Conservation (phyloP, 352 stramenopile species). For the Pythium dissotocum region DNA sequence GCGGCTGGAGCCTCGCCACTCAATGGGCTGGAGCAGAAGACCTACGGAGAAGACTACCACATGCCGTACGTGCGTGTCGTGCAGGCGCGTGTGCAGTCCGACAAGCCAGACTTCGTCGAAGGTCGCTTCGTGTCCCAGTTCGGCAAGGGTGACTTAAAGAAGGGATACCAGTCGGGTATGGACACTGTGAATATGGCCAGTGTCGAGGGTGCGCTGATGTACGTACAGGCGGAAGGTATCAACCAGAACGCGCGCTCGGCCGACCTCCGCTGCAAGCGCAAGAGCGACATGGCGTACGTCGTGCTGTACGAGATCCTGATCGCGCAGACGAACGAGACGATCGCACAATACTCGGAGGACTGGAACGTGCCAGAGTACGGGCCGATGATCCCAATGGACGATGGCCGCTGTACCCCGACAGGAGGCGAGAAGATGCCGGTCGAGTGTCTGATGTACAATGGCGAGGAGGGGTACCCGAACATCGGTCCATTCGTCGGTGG, state of each 20-base stretch:
- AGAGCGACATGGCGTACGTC: slow-evolving; percentile 54
- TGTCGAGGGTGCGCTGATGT: slow-evolving; percentile 80
- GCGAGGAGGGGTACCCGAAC: slow-evolving; percentile 34
- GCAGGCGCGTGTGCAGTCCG: slow-evolving; percentile 72
- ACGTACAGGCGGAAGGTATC: slow-evolving; percentile 80
- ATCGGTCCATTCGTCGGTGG: slow-evolving; percentile 51
- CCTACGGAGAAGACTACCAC: slow-evolving; percentile 47
- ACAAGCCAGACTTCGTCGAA: slow-evolving; percentile 58
- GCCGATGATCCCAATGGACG: slow-evolving; percentile 45
- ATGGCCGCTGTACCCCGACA: slow-evolving; percentile 41
- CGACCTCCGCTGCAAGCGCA: slow-evolving; percentile 45
- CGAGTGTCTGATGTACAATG: slow-evolving; percentile 42
- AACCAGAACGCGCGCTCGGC: slow-evolving; percentile 50
- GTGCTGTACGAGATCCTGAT: slow-evolving; percentile 58
- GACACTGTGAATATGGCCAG: slow-evolving; percentile 76
- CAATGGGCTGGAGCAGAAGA: slow-evolving; percentile 37
- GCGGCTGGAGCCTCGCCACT: slow-evolving; percentile 30
- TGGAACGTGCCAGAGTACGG: slow-evolving; percentile 46
- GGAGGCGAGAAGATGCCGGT: no score
- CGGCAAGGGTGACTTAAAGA: slow-evolving; percentile 44
- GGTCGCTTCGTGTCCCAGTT: slow-evolving; percentile 64
- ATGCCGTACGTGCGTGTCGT: slow-evolving; percentile 64
- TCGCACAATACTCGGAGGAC: slow-evolving; percentile 38
- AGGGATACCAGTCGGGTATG: slow-evolving; percentile 55
- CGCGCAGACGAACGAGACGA: slow-evolving; percentile 47